A percentile compares a stretch with the other conserved stretches of the same genome.
Evolutionary conservation across 139 green algal species (phyloP).

Genomic region (Pseudopediastrum boryanum): DNA sequence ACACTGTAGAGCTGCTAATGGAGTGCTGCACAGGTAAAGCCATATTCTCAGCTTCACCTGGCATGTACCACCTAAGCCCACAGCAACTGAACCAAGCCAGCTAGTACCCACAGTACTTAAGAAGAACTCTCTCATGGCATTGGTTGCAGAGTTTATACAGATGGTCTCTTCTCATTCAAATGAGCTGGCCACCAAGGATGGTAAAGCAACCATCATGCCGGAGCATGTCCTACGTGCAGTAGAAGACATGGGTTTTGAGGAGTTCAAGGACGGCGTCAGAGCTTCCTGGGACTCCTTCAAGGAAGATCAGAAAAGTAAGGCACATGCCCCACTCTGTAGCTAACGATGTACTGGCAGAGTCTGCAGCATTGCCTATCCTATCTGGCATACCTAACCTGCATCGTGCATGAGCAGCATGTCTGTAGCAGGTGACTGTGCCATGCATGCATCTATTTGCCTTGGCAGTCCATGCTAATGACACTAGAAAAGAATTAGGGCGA

Average conservation of each 20-base stretch:
- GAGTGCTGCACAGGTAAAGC: conserved; percentile 55
- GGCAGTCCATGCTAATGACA: too few species aligned
- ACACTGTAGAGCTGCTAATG: conserved; percentile 54
- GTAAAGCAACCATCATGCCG: conserved; percentile 66
- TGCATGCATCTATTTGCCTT: too few species aligned
- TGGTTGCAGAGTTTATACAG: conserved; percentile 59
- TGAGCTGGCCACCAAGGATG: conserved; percentile 56
- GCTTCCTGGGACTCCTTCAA: conserved; percentile 43
- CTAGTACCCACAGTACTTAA: neutral
- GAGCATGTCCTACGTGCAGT: conserved; percentile 71
- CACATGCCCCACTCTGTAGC: too few species aligned
- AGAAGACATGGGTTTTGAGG: conserved; percentile 62
- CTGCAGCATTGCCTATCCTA: too few species aligned
- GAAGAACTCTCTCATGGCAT: neutral
- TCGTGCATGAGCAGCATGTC: too few species aligned
- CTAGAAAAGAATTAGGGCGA: too few species aligned
- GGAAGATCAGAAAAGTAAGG: conserved; percentile 51
- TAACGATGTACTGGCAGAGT: too few species aligned
- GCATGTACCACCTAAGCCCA: neutral
- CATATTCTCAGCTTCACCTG: neutral
- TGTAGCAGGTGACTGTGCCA: too few species aligned
- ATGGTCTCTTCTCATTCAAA: conserved; percentile 63
- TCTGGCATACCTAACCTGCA: too few species aligned
- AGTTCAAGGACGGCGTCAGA: conserved; percentile 45
- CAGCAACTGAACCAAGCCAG: neutral